phyloP scores from a whole-genome alignment of 1,139 yeast species.

The Taphrina sp. region DNA sequence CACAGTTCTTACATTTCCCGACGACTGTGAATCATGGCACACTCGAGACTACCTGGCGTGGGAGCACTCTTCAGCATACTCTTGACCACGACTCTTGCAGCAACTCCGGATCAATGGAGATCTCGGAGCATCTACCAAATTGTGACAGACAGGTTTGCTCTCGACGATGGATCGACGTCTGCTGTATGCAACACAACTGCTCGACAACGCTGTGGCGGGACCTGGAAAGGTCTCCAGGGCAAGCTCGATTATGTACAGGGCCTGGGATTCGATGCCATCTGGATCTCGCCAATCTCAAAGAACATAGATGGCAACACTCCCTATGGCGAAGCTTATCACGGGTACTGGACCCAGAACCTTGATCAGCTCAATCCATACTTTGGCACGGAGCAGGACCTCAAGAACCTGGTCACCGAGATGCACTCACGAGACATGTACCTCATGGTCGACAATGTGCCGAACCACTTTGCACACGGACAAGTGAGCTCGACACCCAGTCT shows the following conservation, averaged over 20 bases:
- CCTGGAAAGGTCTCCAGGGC: constrained; percentile 30
- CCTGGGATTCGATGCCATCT: constrained; percentile 34
- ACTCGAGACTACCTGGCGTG: too few relatives aligned
- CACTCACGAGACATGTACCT: constrained; percentile 30
- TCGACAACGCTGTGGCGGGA: constrained; percentile 31
- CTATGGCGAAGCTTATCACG: constrained; percentile 32
- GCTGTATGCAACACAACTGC: not conserved
- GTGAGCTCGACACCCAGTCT: not conserved
- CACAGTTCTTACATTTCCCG: too few relatives aligned
- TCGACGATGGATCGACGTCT: not conserved
- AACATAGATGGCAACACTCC: constrained; percentile 27
- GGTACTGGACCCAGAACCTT: constrained; percentile 31
- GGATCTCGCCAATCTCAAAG: constrained; percentile 33
- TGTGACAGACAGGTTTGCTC: not conserved
- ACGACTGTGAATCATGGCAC: too few relatives aligned
- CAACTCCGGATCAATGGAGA: not conserved
- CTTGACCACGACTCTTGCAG: not conserved
- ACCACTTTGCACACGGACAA: constrained; percentile 21
- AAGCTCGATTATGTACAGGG: constrained; percentile 30
- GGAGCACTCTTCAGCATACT: not conserved
- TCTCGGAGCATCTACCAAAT: constrained; percentile 1
- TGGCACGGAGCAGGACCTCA: constrained; percentile 27
- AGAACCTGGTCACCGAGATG: constrained; percentile 10
- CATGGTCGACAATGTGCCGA: constrained; percentile 31
- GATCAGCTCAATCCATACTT: constrained; percentile 25